phyloP scores from a whole-genome alignment of 495 filamentous ascomycete species.

The Penicillium turbatum region DNA sequence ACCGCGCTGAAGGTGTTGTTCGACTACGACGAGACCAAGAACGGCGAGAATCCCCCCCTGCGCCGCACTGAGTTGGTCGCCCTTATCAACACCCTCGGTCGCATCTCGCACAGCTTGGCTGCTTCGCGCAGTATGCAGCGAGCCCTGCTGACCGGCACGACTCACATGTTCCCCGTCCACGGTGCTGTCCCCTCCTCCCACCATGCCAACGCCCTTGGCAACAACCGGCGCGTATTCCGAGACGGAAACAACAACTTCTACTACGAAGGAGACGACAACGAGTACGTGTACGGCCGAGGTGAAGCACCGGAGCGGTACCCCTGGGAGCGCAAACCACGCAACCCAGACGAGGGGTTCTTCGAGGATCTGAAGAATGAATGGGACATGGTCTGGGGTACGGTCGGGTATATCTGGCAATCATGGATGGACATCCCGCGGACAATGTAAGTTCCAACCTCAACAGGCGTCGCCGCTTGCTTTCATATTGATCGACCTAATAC shows the following conservation, averaged over 20 bases:
- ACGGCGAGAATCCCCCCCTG: slow-evolving; percentile 67
- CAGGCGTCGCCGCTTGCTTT: too few species aligned
- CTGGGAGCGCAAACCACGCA: slow-evolving; percentile 33
- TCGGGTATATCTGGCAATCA: slow-evolving; percentile 59
- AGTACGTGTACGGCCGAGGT: slow-evolving; percentile 32
- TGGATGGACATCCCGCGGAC: slow-evolving; percentile 67
- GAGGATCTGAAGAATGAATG: slow-evolving; percentile 65
- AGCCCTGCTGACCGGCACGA: slow-evolving; percentile 42
- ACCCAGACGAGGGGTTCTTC: slow-evolving; percentile 37
- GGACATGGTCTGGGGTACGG: slow-evolving; percentile 54
- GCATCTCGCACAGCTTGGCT: slow-evolving; percentile 72
- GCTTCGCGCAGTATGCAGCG: slow-evolving; percentile 72
- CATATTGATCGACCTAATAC: not conserved
- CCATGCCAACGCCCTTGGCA: slow-evolving; percentile 11
- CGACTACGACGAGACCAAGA: slow-evolving; percentile 81
- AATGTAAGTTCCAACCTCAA: slow-evolving; percentile 54
- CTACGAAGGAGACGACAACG: slow-evolving; percentile 42
- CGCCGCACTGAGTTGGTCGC: slow-evolving; percentile 90
- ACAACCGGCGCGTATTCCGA: slow-evolving; percentile 24
- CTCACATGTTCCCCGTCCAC: slow-evolving; percentile 34
- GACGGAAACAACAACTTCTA: slow-evolving; percentile 40
- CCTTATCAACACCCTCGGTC: slow-evolving; percentile 86
- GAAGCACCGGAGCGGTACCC: slow-evolving; percentile 25
- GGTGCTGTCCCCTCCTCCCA: slow-evolving; percentile 21
- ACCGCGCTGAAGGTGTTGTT: slow-evolving; percentile 94